A percentile compares a stretch with the other conserved stretches of the same genome.
Conservation (phyloP, 1,284 basidiomycete genomes). For the Puccinia coronata region DNA sequence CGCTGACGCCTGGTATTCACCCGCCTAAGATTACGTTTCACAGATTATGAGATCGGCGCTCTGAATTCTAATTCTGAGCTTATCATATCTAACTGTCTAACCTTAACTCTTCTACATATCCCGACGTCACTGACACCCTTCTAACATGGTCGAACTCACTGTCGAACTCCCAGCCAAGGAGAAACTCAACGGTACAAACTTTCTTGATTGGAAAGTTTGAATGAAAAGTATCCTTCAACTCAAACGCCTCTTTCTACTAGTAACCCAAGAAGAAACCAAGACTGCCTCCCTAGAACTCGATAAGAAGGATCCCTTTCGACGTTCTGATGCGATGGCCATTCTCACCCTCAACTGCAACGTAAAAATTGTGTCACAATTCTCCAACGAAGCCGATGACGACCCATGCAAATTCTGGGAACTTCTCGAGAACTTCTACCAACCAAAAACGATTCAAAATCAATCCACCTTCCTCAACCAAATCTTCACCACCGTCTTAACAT, state of each 20-base stretch:
- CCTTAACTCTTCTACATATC: too few relatives aligned
- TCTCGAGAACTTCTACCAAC: too few relatives aligned
- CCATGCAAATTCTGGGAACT: neutral
- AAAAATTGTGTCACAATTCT: neutral
- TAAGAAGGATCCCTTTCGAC: neutral
- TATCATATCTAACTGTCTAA: neutral
- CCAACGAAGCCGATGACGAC: neutral
- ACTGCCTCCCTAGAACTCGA: neutral
- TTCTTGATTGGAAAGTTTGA: neutral
- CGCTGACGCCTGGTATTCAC: too few relatives aligned
- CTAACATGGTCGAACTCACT: neutral
- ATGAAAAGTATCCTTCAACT: neutral
- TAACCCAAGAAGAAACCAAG: neutral
- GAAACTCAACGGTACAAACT: neutral
- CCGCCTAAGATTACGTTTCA: too few relatives aligned
- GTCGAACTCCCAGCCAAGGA: neutral
- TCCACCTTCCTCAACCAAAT: neutral
- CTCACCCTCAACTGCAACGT: neutral
- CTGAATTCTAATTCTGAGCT: neutral
- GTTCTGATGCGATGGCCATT: neutral
- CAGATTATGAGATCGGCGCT: constrained; percentile 17
- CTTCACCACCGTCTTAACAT: neutral
- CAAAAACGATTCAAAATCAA: constrained; percentile 27
- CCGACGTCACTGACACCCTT: too few relatives aligned
- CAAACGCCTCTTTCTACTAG: neutral